Evolutionary conservation across 352 stramenopile species (phyloP).

Genomic region (Phytophthora brassicae): DNA sequence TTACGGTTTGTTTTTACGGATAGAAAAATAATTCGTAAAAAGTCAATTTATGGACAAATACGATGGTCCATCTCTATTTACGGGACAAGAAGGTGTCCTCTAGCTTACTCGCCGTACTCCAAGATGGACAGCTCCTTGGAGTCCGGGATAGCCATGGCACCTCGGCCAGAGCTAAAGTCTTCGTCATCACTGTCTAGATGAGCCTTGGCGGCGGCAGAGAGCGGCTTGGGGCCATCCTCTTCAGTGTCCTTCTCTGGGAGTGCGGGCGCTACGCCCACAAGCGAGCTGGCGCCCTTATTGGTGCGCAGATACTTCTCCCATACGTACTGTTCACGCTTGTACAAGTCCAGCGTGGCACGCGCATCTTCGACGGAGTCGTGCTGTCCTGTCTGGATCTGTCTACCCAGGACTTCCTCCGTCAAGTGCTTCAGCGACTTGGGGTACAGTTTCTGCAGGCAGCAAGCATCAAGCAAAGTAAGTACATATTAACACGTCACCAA

Average conservation of each 20-base stretch:
- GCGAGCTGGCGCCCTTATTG: slow-evolving; percentile 50
- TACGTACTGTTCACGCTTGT: slow-evolving; percentile 81
- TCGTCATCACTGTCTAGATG: slow-evolving; percentile 46
- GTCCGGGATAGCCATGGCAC: slow-evolving; percentile 44
- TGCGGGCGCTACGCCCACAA: slow-evolving; percentile 55
- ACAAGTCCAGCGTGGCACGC: slow-evolving; percentile 70
- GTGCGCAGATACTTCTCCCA: slow-evolving; percentile 86
- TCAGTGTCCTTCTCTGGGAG: slow-evolving; percentile 37
- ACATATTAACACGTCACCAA: background rate
- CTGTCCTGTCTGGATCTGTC: slow-evolving; percentile 79
- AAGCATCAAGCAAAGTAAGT: slow-evolving; percentile 1
- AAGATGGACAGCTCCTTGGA: slow-evolving; percentile 68
- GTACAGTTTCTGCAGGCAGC: slow-evolving; percentile 68
- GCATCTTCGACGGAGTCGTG: slow-evolving; percentile 90
- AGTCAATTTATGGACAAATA: slow-evolving; percentile 16
- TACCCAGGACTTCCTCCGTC: slow-evolving; percentile 61
- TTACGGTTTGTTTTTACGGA: slow-evolving; percentile 26
- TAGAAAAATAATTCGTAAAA: slow-evolving; percentile 18
- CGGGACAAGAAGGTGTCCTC: slow-evolving; percentile 3
- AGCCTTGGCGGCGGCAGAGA: slow-evolving; percentile 31
- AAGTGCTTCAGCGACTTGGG: slow-evolving; percentile 83
- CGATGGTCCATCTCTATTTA: slow-evolving; percentile 23
- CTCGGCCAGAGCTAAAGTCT: slow-evolving; percentile 12
- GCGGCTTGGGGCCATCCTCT: slow-evolving; percentile 14
- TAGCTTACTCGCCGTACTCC: slow-evolving; percentile 71